Percentiles rank a stretch among this genome's conserved stretches.
phyloP scores from a whole-genome alignment of 2,329 filamentous ascomycete species.

The Botrytis porri region DNA sequence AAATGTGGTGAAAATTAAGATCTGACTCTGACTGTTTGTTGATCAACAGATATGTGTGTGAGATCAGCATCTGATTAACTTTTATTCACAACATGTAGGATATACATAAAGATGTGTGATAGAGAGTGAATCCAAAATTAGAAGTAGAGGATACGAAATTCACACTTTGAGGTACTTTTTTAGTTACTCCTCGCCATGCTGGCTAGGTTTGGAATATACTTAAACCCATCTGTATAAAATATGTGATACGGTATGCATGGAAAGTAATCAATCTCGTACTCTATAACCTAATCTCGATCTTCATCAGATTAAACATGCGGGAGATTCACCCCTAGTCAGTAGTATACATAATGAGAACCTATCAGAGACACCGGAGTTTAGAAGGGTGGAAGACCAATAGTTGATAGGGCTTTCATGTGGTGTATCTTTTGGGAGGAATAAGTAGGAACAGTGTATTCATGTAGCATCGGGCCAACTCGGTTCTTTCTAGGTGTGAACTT shows the following conservation, averaged over 20 bases:
- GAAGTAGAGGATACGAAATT: neutral
- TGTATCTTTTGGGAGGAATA: neutral
- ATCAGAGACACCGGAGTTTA: neutral
- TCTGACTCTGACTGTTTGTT: neutral
- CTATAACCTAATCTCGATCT: constrained; percentile 1
- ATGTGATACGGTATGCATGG: constrained; percentile 1
- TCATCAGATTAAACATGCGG: neutral
- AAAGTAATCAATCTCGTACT: constrained; percentile 3
- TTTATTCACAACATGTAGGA: neutral
- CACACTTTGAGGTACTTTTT: neutral
- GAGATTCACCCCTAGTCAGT: neutral
- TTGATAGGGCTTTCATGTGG: neutral
- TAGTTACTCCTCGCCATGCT: neutral
- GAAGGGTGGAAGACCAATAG: neutral
- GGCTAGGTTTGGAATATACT: neutral
- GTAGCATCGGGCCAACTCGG: constrained; percentile 5
- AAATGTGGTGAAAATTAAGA: neutral
- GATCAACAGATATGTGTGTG: neutral
- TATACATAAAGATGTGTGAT: neutral
- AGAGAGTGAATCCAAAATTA: neutral
- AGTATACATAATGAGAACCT: neutral
- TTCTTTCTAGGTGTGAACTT: neutral
- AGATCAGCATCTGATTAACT: neutral
- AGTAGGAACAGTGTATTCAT: neutral
- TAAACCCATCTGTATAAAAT: neutral